These are phyloP conservation scores for Gynochthodes officinalis DNA, from an alignment of 257 asterid species.

Conservation along the genomic window DNA sequence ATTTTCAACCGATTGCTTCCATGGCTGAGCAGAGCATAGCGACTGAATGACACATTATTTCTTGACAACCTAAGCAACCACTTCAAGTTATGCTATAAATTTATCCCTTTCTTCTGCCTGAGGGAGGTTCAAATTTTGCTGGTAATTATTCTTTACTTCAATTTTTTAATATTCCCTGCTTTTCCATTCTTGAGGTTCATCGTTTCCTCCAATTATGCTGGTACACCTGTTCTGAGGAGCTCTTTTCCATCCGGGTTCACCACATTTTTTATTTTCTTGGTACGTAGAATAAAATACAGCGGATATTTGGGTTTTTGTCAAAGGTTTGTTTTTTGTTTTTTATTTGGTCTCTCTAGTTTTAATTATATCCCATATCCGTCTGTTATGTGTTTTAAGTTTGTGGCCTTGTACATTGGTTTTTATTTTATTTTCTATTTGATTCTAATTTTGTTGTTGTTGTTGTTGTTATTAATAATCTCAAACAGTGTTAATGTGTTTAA, in stretches of 20 bases:
- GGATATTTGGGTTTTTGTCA: background rate
- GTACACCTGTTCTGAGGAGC: background rate
- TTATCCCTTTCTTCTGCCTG: constrained; percentile 19
- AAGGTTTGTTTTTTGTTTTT: background rate
- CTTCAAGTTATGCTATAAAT: background rate
- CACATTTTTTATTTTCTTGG: background rate
- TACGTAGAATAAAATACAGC: background rate
- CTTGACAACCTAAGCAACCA: constrained; percentile 4
- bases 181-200: constrained; percentile 16
- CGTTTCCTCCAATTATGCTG: constrained; percentile 1
- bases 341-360: background rate
- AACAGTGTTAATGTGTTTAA: background rate
- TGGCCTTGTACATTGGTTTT: background rate
- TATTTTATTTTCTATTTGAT: too few relatives aligned
- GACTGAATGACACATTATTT: constrained; percentile 6
- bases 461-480: background rate
- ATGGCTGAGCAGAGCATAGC: background rate
- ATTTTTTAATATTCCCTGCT: background rate
- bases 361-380: too few relatives aligned
- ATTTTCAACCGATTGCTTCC: background rate
- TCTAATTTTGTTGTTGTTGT: background rate
- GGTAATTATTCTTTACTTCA: constrained; percentile 42
- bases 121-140: constrained; percentile 5
- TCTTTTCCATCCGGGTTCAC: background rate
- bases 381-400: background rate